Percentiles rank a stretch among this genome's conserved stretches.
Conservation (phyloP, 1,284 basidiomycete species). For the Austroboletus niveus region DNA sequence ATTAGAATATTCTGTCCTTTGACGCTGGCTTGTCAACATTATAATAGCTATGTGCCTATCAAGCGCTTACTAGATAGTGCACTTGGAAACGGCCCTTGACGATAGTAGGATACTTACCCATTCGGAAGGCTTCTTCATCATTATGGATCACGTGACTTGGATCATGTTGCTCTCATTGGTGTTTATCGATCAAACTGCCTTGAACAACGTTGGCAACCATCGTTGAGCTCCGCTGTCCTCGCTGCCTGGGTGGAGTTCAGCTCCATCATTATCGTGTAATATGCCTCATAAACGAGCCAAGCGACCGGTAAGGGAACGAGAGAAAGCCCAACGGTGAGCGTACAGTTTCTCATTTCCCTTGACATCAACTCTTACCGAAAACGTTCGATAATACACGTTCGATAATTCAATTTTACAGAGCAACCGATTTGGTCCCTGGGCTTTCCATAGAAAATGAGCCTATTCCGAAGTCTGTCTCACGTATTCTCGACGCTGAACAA, state of each 20-base stretch:
- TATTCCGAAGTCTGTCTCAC: constrained; percentile 63
- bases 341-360: not conserved
- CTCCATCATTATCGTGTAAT: constrained; percentile 23
- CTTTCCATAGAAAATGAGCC: constrained; percentile 47
- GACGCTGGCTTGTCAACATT: constrained; percentile 14
- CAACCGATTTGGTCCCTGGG: constrained; percentile 46
- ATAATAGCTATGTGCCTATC: not conserved
- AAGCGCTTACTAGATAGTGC: not conserved
- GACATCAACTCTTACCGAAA: not conserved
- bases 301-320: constrained; percentile 44
- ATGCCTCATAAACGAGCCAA: constrained; percentile 72
- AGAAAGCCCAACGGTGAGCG: constrained; percentile 39
- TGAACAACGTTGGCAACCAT: constrained; percentile 15
- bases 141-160: constrained; percentile 18
- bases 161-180: not conserved
- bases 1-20: constrained; percentile 6
- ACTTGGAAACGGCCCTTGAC: too few species aligned
- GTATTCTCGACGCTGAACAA: constrained; percentile 60
- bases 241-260: not conserved
- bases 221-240: not conserved
- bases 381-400: not conserved
- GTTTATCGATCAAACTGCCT: not conserved
- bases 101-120: too few species aligned
- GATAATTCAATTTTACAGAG: constrained; percentile 35
- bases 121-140: not conserved